phyloP scores from a whole-genome alignment of 768 basidiomycete species.

The Mycena rosella region DNA sequence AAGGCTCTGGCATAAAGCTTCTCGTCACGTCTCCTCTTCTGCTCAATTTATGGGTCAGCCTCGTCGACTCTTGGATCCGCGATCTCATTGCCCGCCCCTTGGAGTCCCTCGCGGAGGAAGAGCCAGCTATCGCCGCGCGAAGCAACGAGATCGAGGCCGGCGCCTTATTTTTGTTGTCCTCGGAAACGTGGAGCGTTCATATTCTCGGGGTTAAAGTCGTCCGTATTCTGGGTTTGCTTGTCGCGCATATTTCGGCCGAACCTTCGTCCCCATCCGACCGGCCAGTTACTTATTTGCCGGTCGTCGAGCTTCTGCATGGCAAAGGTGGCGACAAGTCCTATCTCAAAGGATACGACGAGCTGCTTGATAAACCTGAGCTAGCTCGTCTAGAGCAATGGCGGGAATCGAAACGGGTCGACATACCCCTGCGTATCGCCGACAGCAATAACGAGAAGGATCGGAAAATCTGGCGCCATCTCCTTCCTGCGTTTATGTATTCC shows the following conservation, averaged over 20 bases:
- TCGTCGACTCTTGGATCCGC: slow-evolving; percentile 79
- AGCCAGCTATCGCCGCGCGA: slow-evolving; percentile 57
- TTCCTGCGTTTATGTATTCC: slow-evolving; percentile 71
- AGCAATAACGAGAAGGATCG: slow-evolving; percentile 77
- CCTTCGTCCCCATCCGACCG: slow-evolving; percentile 43
- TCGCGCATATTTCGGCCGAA: slow-evolving; percentile 57
- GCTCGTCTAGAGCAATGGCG: slow-evolving; percentile 77
- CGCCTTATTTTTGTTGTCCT: slow-evolving; percentile 79
- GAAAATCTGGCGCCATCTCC: slow-evolving; percentile 81
- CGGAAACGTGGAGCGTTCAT: slow-evolving; percentile 64
- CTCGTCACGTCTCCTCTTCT: slow-evolving; percentile 77
- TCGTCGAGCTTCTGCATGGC: slow-evolving; percentile 69
- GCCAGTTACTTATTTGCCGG: slow-evolving; percentile 48
- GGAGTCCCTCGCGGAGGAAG: slow-evolving; percentile 56
- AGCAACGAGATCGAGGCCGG: slow-evolving; percentile 78
- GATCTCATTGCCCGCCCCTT: slow-evolving; percentile 56
- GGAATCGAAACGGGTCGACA: slow-evolving; percentile 65
- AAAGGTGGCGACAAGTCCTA: slow-evolving; percentile 59
- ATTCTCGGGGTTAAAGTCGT: slow-evolving; percentile 74
- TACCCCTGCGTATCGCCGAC: slow-evolving; percentile 77
- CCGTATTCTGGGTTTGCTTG: slow-evolving; percentile 66
- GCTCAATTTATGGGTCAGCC: slow-evolving; percentile 77
- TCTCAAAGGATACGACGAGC: slow-evolving; percentile 74
- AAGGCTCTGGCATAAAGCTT: slow-evolving; percentile 72
- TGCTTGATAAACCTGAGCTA: slow-evolving; percentile 71